Conservation (phyloP, 805 yeast species). For the Middelhovenomyces tepae region DNA sequence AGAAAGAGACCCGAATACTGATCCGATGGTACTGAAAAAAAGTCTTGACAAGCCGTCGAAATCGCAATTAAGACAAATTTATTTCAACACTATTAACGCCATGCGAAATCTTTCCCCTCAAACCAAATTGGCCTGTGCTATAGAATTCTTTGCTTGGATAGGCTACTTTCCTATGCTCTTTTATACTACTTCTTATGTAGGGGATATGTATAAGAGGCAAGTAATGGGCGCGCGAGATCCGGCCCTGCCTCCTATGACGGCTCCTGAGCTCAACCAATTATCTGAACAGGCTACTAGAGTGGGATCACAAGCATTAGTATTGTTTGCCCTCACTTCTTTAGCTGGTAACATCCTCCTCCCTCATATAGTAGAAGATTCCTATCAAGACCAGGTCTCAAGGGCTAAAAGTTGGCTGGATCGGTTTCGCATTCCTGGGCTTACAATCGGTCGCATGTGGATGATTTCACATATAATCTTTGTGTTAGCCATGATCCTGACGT, state of each 20-base stretch:
- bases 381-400: constrained; percentile 7
- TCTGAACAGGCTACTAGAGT: constrained; percentile 41
- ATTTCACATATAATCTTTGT: constrained; percentile 43
- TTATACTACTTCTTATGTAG: constrained; percentile 58
- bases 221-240: constrained; percentile 27
- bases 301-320: constrained; percentile 44
- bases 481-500: constrained; percentile 39
- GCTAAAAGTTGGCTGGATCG: constrained; percentile 2
- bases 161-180: constrained; percentile 60
- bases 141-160: constrained; percentile 60
- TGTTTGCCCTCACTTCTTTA: constrained; percentile 42
- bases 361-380: constrained; percentile 30
- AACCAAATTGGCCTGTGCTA: constrained; percentile 41
- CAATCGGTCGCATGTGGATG: constrained; percentile 41
- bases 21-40: constrained; percentile 9
- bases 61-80: constrained; percentile 7
- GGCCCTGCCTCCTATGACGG: constrained; percentile 33
- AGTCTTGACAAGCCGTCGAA: background rate
- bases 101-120: constrained; percentile 38
- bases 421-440: constrained; percentile 7
- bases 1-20: constrained; percentile 40
- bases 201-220: constrained; percentile 41
- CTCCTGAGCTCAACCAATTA: constrained; percentile 28
- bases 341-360: constrained; percentile 39
- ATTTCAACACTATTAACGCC: constrained; percentile 12